These are phyloP conservation scores for Ampelocalamus luodianensis DNA, from an alignment of 176 grass and related monocot species.

Conservation along the genomic window DNA sequence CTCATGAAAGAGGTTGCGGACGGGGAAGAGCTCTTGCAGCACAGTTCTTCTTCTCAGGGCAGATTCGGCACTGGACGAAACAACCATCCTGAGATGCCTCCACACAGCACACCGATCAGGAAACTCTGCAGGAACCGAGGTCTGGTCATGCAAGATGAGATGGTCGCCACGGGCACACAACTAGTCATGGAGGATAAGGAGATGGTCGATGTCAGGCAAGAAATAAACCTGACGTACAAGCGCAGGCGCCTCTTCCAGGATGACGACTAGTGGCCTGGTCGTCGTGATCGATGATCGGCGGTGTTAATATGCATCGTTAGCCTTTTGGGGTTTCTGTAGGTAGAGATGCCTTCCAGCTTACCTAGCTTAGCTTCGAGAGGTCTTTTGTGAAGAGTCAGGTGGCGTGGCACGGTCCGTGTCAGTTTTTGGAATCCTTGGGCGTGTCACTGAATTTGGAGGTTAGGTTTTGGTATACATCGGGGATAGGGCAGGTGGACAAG, in stretches of 20 bases:
- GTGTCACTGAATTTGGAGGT: background rate
- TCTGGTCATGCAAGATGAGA: slow-evolving; percentile 54
- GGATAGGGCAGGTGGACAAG: background rate
- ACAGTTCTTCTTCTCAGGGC: slow-evolving; percentile 34
- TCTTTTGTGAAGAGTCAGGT: background rate
- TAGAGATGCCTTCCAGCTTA: slow-evolving; percentile 10
- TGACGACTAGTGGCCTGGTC: background rate
- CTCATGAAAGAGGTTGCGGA: slow-evolving; percentile 66
- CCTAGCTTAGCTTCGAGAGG: slow-evolving; percentile 22
- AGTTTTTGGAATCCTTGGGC: slow-evolving; percentile 20
- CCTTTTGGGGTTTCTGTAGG: background rate
- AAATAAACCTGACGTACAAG: slow-evolving; percentile 35
- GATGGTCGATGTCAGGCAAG: slow-evolving; percentile 27
- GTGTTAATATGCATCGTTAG: background rate
- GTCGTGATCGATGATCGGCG: background rate
- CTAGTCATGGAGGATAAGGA: background rate
- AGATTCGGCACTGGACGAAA: background rate
- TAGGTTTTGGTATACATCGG: background rate
- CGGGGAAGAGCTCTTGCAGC: slow-evolving; percentile 63
- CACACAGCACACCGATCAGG: slow-evolving; percentile 52
- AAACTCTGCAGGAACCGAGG: slow-evolving; percentile 69
- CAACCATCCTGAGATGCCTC: background rate
- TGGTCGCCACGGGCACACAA: background rate
- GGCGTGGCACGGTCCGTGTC: background rate
- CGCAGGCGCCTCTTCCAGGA: slow-evolving; percentile 52